Conservation (phyloP, 345 rosid genomes). For the Eucalyptus dawsonii region DNA sequence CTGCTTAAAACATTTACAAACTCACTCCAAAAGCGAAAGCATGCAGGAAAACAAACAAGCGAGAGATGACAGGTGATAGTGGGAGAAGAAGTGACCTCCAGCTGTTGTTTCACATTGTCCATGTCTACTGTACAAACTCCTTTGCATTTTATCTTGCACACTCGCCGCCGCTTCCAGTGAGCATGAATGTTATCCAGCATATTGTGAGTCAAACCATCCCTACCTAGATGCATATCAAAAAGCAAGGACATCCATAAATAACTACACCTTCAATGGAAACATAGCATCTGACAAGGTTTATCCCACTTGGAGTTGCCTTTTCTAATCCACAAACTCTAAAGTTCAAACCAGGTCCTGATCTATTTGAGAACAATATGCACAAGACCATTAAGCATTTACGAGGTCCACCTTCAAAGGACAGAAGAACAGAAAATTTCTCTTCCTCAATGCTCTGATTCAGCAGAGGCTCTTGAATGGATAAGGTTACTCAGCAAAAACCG, state of each 20-base stretch:
- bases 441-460: not conserved
- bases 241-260: not conserved
- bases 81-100: conserved; percentile 41
- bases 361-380: not conserved
- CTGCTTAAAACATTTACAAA: not conserved
- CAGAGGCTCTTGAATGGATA: not conserved
- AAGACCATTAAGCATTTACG: not conserved
- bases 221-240: conserved; percentile 28
- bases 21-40: not conserved
- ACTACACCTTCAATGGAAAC: not conserved
- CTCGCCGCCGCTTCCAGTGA: conserved; percentile 21
- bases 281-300: not conserved
- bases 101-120: conserved; percentile 76
- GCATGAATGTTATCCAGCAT: conserved; percentile 90
- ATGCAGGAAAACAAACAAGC: not conserved
- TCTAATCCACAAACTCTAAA: not conserved
- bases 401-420: not conserved
- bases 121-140: conserved; percentile 96
- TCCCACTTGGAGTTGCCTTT: not conserved
- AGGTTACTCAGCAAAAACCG: not conserved
- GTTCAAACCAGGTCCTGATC: not conserved
- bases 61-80: not conserved
- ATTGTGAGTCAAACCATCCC: conserved; percentile 95
- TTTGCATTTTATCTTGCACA: conserved; percentile 81
- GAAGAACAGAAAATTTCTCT: not conserved